Evolutionary conservation across 768 basidiomycete genomes (phyloP), one percentile per base, ranked within the genome.

Genomic region (Collybia sordida): DNA sequence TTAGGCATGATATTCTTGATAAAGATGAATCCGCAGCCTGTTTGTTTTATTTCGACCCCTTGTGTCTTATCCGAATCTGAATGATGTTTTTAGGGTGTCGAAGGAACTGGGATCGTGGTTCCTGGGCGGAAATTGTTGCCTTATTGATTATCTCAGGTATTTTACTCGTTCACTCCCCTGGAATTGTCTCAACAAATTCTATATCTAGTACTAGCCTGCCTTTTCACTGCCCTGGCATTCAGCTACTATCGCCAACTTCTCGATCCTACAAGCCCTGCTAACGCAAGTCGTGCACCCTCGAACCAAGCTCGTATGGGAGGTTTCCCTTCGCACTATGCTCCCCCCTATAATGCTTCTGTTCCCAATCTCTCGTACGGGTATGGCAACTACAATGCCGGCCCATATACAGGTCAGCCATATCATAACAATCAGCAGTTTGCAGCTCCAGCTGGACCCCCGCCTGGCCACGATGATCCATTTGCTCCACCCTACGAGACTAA

Each of bases 221-320:
- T 92, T 51, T 90, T 91, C 73, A 77, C 80, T n/a, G 54, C 75
- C 42, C 58, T 89, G 56, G 80, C 84, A 2, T 87, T 86, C 62
- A 73, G 77, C 12, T 94, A 85, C 72, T 83, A 87, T 61, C 84
- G 85, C 19, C 91, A 94, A 67, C 61, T 83, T 1, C 76, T 84
- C 27, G 86, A 91, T 64, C 90, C 91, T 1, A 64, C 77, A 3
- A 80, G 80, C 54, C 65, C 74, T 34, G 77, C 68, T 45, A 85
- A 86, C 61, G 57, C 73, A 36, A 59, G 67, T 11, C 81, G 82
- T 36, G 71, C 73, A 11, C 77, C 83, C 54, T 52, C 70, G 49
- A 64, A 64, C 49, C 72, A 67, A 58, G 55, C 56, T 28, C 73
- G 72, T 25, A 63, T 61, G 40, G 69, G 63, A 39, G 65, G 59